Percentiles rank a stretch among this genome's conserved stretches.
These are phyloP conservation scores for Curvularia hawaiiensis DNA, from an alignment of 2,329 filamentous ascomycete genomes.

Conservation along the genomic window DNA sequence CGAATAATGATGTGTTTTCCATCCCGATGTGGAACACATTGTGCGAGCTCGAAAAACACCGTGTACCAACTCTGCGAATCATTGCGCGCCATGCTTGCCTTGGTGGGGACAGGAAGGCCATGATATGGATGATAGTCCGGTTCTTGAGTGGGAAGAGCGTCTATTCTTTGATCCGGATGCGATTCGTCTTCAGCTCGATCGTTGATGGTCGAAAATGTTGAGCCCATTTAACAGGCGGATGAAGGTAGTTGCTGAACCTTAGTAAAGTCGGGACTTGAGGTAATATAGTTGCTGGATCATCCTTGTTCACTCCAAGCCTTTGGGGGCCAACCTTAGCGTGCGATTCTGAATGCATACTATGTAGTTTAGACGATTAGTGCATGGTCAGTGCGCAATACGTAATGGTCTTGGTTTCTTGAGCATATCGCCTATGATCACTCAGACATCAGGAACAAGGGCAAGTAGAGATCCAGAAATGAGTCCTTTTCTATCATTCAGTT, in stretches of 20 bases:
- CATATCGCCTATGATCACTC: too few relatives aligned
- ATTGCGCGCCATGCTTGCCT: neutral
- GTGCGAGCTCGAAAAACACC: neutral
- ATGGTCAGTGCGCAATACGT: too few relatives aligned
- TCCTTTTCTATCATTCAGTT: neutral
- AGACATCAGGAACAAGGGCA: too few relatives aligned
- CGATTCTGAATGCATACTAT: too few relatives aligned
- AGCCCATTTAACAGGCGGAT: neutral
- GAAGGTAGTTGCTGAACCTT: neutral
- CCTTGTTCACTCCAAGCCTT: too few relatives aligned
- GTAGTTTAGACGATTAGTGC: too few relatives aligned
- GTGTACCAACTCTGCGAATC: neutral
- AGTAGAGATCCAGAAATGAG: neutral
- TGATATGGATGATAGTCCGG: neutral
- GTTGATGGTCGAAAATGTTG: neutral
- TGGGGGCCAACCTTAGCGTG: too few relatives aligned
- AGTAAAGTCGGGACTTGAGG: too few relatives aligned
- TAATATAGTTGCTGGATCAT: too few relatives aligned
- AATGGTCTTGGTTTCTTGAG: too few relatives aligned
- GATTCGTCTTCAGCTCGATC: neutral
- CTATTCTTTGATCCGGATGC: neutral
- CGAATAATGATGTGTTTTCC: constrained; percentile 2
- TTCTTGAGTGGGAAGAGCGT: neutral
- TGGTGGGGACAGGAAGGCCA: neutral
- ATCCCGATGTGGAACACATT: neutral